phyloP scores from a whole-genome alignment of 2,329 filamentous ascomycete species.

The Aspergillus sp. region DNA sequence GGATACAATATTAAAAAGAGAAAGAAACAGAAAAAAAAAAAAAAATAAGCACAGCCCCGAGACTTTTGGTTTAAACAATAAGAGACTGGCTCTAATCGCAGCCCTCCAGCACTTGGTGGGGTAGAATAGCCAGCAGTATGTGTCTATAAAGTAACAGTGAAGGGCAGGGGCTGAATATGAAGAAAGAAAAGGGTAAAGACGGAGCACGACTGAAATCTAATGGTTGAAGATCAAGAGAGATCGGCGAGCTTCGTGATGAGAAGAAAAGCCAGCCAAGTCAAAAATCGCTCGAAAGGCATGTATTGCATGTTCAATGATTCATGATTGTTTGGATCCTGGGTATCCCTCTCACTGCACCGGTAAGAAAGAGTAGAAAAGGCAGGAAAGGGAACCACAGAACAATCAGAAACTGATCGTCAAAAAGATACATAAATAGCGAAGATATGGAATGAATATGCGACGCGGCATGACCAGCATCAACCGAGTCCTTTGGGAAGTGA shows the following conservation, averaged over 20 bases:
- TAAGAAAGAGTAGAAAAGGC: constrained; percentile 5
- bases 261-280: background rate
- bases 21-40: background rate
- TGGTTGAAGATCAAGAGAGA: background rate
- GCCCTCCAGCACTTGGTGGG: constrained; percentile 25
- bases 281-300: background rate
- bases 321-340: background rate
- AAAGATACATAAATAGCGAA: constrained; percentile 1
- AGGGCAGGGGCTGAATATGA: constrained; percentile 5
- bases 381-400: background rate
- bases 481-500: constrained; percentile 23
- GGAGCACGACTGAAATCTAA: constrained; percentile 1
- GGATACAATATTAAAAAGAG: background rate
- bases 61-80: constrained; percentile 12
- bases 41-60: constrained; percentile 5
- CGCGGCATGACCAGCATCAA: constrained; percentile 38
- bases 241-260: background rate
- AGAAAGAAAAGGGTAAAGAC: background rate
- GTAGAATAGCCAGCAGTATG: constrained; percentile 12
- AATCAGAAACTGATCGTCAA: background rate
- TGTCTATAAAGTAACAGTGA: constrained; percentile 17
- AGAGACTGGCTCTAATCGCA: constrained; percentile 12
- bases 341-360: background rate
- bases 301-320: background rate
- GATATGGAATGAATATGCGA: constrained; percentile 17